phyloP scores from a whole-genome alignment of 345 rosid species.

The Clausena lansium region DNA sequence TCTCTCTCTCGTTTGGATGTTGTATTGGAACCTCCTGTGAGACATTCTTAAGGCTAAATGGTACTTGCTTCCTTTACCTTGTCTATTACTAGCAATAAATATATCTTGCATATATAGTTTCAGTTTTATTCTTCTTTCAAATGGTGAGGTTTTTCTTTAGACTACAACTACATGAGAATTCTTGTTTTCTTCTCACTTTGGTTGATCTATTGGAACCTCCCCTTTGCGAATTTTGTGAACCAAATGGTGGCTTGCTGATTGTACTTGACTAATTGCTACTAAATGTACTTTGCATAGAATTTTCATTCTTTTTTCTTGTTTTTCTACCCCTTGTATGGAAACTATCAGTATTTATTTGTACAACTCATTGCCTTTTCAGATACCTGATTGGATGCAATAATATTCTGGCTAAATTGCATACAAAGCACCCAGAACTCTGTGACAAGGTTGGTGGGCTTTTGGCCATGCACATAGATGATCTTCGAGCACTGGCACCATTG shows the following conservation, averaged over 20 bases:
- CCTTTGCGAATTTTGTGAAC: not conserved
- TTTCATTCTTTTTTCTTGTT: not conserved
- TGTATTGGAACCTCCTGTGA: not conserved
- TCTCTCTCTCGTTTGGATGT: constrained; percentile 1
- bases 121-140: not conserved
- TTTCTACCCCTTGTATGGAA: not conserved
- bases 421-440: constrained; percentile 76
- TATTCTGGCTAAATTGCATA: constrained; percentile 77
- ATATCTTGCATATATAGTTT: not conserved
- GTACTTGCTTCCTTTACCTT: not conserved
- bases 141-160: not conserved
- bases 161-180: not conserved
- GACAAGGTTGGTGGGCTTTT: constrained; percentile 99
- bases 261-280: constrained; percentile 1
- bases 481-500: constrained; percentile 79
- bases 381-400: constrained; percentile 95
- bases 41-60: not conserved
- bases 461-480: constrained; percentile 97
- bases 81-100: constrained; percentile 6
- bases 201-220: not conserved
- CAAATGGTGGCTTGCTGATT: not conserved
- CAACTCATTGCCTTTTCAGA: constrained; percentile 34
- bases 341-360: not conserved
- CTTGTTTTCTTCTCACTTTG: not conserved
- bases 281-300: not conserved